These are phyloP conservation scores for Tetrapisispora pingtungensis DNA, from an alignment of 805 yeast genomes.

Conservation along the genomic window DNA sequence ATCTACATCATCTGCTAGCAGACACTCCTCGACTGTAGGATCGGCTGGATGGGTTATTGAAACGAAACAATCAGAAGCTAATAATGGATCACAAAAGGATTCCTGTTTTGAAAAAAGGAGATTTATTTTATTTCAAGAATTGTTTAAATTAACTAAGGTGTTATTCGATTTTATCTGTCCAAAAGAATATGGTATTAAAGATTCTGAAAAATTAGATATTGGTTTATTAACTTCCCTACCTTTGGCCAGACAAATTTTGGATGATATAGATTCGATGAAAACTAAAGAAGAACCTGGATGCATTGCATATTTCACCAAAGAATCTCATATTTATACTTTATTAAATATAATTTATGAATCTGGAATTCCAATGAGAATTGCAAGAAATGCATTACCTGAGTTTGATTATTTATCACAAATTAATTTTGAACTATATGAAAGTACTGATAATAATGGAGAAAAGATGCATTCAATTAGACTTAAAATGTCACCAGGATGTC, in stretches of 20 bases:
- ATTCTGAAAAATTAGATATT: constrained; percentile 89
- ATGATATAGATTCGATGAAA: constrained; percentile 72
- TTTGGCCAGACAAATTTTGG: constrained; percentile 73
- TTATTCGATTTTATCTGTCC: constrained; percentile 96
- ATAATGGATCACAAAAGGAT: constrained; percentile 19
- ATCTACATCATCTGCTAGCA: constrained; percentile 8
- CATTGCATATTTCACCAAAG: constrained; percentile 90
- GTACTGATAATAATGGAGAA: constrained; percentile 55
- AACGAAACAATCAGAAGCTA: constrained; percentile 26
- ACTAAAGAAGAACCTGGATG: constrained; percentile 72
- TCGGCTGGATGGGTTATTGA: constrained; percentile 66
- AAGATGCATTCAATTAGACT: constrained; percentile 84
- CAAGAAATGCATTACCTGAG: constrained; percentile 92
- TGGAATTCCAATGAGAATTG: constrained; percentile 88
- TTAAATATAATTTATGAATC: constrained; percentile 86
- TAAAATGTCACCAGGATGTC: constrained; percentile 95
- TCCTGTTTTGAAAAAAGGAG: constrained; percentile 69
- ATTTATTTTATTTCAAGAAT: constrained; percentile 72
- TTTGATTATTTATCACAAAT: constrained; percentile 92
- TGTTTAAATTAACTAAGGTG: constrained; percentile 83
- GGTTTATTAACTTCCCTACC: constrained; percentile 93
- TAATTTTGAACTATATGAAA: constrained; percentile 84
- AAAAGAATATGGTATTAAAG: constrained; percentile 95
- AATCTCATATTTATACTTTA: constrained; percentile 90
- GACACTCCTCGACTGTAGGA: constrained; percentile 37